Percentiles rank a stretch among this genome's conserved stretches.
Evolutionary conservation across 768 basidiomycete genomes (phyloP).

Genomic region (Tubosaeta sp.): DNA sequence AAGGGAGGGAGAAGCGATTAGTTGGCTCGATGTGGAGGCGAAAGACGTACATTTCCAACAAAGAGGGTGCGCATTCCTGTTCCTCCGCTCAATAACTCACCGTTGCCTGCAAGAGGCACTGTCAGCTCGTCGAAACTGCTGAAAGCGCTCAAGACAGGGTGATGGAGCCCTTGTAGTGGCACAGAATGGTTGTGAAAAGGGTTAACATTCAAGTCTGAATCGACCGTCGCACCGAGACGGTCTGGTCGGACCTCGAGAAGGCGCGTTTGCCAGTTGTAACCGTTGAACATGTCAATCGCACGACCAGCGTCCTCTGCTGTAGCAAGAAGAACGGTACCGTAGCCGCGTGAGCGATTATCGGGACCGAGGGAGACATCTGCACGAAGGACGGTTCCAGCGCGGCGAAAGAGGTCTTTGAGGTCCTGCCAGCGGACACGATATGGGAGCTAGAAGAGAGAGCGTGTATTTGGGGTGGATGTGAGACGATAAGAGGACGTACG

Average conservation of each 20-base stretch:
- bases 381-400: constrained; percentile 84
- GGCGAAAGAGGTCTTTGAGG: constrained; percentile 95
- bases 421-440: constrained; percentile 99
- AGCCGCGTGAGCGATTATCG: constrained; percentile 88
- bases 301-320: constrained; percentile 92
- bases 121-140: constrained; percentile 19
- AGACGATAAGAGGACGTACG: constrained; percentile 43
- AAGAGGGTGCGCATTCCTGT: constrained; percentile 59
- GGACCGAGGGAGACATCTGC: constrained; percentile 77
- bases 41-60: constrained; percentile 76
- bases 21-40: constrained; percentile 4
- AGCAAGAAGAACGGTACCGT: constrained; percentile 92
- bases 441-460: constrained; percentile 62
- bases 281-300: constrained; percentile 95
- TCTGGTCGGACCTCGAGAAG: constrained; percentile 90
- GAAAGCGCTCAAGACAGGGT: constrained; percentile 10
- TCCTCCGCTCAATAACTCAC: constrained; percentile 28
- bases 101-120: constrained; percentile 7
- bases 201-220: constrained; percentile 18
- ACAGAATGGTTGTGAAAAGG: constrained; percentile 11
- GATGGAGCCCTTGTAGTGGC: constrained; percentile 16
- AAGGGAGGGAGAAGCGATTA: neutral
- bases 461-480: neutral
- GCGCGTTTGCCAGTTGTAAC: constrained; percentile 95
- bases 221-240: constrained; percentile 45